Conservation (phyloP, 805 yeast species). For the Yarrowia keelungensis region DNA sequence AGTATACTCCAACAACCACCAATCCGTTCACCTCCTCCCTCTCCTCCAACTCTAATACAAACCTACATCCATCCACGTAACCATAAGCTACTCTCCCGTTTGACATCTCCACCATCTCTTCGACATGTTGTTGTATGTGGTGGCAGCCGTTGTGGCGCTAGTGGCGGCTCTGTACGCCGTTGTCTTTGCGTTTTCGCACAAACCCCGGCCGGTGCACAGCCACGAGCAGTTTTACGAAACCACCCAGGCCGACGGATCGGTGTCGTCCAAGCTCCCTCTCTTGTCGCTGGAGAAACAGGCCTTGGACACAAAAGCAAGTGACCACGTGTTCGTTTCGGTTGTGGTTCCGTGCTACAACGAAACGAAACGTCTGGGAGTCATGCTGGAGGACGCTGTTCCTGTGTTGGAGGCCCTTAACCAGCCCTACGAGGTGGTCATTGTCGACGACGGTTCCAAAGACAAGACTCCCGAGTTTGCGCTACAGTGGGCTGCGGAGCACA, state of each 20-base stretch:
- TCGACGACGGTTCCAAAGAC: conserved; percentile 92
- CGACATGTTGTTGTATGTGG: conserved; percentile 35
- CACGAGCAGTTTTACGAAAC: conserved; percentile 27
- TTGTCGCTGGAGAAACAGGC: conserved; percentile 24
- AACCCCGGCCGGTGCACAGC: conserved; percentile 21
- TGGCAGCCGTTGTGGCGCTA: conserved; percentile 27
- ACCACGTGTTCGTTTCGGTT: conserved; percentile 64
- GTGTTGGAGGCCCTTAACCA: conserved; percentile 54
- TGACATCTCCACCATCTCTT: background rate
- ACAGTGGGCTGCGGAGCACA: conserved; percentile 58
- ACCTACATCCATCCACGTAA: conserved; percentile 13
- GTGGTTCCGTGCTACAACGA: conserved; percentile 97
- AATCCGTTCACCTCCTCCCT: too few relatives aligned
- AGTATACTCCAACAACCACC: too few relatives aligned
- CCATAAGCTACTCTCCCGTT: background rate
- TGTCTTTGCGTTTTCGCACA: conserved; percentile 30
- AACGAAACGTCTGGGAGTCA: conserved; percentile 64
- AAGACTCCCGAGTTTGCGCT: conserved; percentile 78
- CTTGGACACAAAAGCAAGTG: background rate
- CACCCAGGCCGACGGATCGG: conserved; percentile 25
- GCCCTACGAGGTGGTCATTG: conserved; percentile 77
- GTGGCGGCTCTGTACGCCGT: conserved; percentile 14
- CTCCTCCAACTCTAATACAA: background rate
- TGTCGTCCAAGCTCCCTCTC: conserved; percentile 4
- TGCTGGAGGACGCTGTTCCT: conserved; percentile 53